Evolutionary conservation across 2,329 filamentous ascomycete genomes (phyloP), one percentile per base, ranked within the genome.

Genomic region (Pseudohalonectria lignicola): DNA sequence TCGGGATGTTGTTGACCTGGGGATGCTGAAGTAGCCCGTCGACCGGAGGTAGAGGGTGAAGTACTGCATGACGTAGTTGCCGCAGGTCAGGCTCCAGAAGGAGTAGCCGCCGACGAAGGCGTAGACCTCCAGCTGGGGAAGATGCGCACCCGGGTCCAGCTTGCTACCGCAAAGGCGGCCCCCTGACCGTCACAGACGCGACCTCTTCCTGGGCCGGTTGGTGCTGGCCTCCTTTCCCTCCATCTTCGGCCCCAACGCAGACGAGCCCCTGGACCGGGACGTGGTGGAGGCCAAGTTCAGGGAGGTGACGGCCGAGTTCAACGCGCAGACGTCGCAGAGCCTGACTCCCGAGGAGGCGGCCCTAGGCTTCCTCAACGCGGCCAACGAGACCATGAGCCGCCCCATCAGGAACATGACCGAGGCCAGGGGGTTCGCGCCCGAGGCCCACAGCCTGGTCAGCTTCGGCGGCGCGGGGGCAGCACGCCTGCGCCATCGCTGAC

Each of bases 401-500:
- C 88, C 88, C 0, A 95, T 95, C 45, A 74, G 88, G 26, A 90
- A 86, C 23, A 73, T 94, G 47, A 95, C 88, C 0, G 88, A 95
- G 57, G 88, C 88, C 20, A 86, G 92, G 57, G 88, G 88, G 0
- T 86, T 93, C 46, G 87, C 94, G 54, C 92, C 87, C 0, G 86
- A 83, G 2, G 86, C 85, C 47, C 88, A 95, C 56, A 71, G 87
- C n/a, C 70, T 95, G 28, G 87, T 88, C 0, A 93, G 86, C 0
- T 95, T 95, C 59, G 88, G 88, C 31, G 88, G 88, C 40, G 88
- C 88, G 0, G 88, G 87, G 87, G 0, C 87, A 94, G 54, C 87
- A 94, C 51, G 87, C 87, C 2, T 12, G 26, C 15, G n/a, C n/a
- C n/a, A 93, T 94, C 47, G 87, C 86, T 1, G 79, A 86, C 50